phyloP scores from a whole-genome alignment of 495 filamentous ascomycete species.

The Aspergillus olivimuriae region DNA sequence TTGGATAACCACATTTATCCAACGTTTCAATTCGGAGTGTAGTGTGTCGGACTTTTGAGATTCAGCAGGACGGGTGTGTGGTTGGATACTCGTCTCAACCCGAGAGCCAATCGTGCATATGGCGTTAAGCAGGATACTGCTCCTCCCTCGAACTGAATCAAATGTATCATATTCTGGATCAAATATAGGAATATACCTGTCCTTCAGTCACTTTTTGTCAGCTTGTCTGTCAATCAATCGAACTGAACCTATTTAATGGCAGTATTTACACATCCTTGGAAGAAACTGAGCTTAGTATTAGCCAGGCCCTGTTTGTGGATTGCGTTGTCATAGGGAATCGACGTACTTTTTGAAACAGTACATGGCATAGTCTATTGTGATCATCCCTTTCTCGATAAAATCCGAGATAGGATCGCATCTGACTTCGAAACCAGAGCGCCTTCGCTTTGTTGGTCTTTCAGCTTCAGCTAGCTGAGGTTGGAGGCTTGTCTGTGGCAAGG shows the following conservation, averaged over 20 bases:
- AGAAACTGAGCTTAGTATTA: constrained; percentile 24
- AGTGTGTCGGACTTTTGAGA: constrained; percentile 33
- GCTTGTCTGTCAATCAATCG: background rate
- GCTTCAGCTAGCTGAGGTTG: too few species aligned
- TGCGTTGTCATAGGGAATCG: too few species aligned
- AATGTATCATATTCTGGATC: constrained; percentile 38
- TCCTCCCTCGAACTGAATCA: constrained; percentile 31
- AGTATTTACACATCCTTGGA: constrained; percentile 35
- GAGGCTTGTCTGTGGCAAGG: too few species aligned
- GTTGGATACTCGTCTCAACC: constrained; percentile 24
- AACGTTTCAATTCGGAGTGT: constrained; percentile 35
- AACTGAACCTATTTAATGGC: background rate
- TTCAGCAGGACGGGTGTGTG: constrained; percentile 14
- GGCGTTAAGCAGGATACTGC: constrained; percentile 40
- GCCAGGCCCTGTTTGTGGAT: too few species aligned
- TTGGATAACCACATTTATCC: constrained; percentile 40
- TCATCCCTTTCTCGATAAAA: constrained; percentile 32
- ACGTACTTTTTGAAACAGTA: constrained; percentile 30
- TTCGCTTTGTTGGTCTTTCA: constrained; percentile 19
- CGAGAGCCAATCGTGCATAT: constrained; percentile 45
- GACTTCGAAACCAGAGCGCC: constrained; percentile 32
- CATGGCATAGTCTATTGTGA: constrained; percentile 26
- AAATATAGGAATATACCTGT: constrained; percentile 43
- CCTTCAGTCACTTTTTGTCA: constrained; percentile 10
- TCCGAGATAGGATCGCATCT: constrained; percentile 28